phyloP scores from a whole-genome alignment of 2,329 filamentous ascomycete genomes.

The Cordyceps pruinosa region DNA sequence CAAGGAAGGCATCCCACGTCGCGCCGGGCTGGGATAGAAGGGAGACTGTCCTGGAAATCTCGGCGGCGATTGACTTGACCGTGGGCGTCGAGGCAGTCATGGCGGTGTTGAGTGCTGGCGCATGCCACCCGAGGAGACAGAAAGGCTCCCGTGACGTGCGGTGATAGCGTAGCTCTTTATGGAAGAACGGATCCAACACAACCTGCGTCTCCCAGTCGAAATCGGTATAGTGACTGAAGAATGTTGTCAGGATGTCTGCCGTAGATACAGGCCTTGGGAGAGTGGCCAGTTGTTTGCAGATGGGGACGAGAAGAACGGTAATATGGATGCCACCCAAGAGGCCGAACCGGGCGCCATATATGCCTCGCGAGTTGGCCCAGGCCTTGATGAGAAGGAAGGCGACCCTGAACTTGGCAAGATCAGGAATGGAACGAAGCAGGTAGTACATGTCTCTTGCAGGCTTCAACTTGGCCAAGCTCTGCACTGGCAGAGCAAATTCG shows the following conservation, averaged over 20 bases:
- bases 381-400: slow-evolving; percentile 54
- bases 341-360: slow-evolving; percentile 60
- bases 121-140: slow-evolving; percentile 56
- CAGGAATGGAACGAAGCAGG: slow-evolving; percentile 52
- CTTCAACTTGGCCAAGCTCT: slow-evolving; percentile 56
- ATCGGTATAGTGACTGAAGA: slow-evolving; percentile 55
- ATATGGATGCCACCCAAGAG: slow-evolving; percentile 61
- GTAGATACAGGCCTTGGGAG: slow-evolving; percentile 32
- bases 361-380: slow-evolving; percentile 55
- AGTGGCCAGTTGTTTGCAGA: slow-evolving; percentile 48
- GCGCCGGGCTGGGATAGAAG: slow-evolving; percentile 30
- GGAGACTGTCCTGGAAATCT: slow-evolving; percentile 41
- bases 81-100: slow-evolving; percentile 47
- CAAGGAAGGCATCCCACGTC: slow-evolving; percentile 39
- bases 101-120: slow-evolving; percentile 54
- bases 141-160: slow-evolving; percentile 53
- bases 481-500: slow-evolving; percentile 47
- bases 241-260: slow-evolving; percentile 47
- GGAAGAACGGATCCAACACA: slow-evolving; percentile 55
- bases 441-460: slow-evolving; percentile 56
- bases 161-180: slow-evolving; percentile 43
- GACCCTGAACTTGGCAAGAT: slow-evolving; percentile 48
- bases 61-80: slow-evolving; percentile 41
- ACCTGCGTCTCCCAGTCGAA: slow-evolving; percentile 52
- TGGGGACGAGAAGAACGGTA: slow-evolving; percentile 50